Evolutionary conservation across 805 yeast species (phyloP).

Genomic region (Maudiozyma saulgeensis): DNA sequence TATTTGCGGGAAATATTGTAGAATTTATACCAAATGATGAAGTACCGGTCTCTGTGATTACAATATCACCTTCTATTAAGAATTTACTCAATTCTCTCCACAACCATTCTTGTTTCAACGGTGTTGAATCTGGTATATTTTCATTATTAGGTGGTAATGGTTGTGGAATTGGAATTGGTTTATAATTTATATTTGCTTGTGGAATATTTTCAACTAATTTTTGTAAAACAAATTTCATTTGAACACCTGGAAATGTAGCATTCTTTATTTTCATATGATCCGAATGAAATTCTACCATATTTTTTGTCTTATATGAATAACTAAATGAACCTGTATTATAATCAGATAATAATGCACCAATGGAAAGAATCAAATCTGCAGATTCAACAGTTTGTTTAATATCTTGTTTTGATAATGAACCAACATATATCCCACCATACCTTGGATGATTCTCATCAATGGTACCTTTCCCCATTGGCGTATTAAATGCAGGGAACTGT

Average conservation of each 20-base stretch:
- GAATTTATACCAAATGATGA: conserved; percentile 54
- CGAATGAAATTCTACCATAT: conserved; percentile 62
- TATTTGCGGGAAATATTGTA: conserved; percentile 44
- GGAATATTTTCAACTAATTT: conserved; percentile 29
- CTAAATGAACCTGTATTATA: conserved; percentile 77
- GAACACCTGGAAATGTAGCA: conserved; percentile 54
- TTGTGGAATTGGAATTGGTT: conserved; percentile 41
- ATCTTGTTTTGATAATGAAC: conserved; percentile 55
- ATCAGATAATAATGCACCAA: conserved; percentile 71
- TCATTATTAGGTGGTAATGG: conserved; percentile 33
- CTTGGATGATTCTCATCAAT: conserved; percentile 55
- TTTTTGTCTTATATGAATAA: conserved; percentile 53
- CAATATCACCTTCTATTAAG: conserved; percentile 48
- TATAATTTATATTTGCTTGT: conserved; percentile 29
- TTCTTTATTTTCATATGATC: conserved; percentile 53
- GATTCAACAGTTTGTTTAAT: conserved; percentile 55
- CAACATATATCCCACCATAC: conserved; percentile 71
- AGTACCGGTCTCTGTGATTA: conserved; percentile 58
- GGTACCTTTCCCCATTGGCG: conserved; percentile 76
- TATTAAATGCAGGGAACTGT: conserved; percentile 65
- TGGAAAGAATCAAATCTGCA: conserved; percentile 59
- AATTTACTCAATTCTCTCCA: conserved; percentile 51
- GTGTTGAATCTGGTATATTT: conserved; percentile 30
- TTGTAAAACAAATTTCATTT: conserved; percentile 44
- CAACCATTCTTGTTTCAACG: conserved; percentile 47